A percentile compares a stretch with the other conserved stretches of the same genome.
These are phyloP conservation scores for Carex kokanica DNA, from an alignment of 176 grass and related monocot genomes.

Conservation along the genomic window DNA sequence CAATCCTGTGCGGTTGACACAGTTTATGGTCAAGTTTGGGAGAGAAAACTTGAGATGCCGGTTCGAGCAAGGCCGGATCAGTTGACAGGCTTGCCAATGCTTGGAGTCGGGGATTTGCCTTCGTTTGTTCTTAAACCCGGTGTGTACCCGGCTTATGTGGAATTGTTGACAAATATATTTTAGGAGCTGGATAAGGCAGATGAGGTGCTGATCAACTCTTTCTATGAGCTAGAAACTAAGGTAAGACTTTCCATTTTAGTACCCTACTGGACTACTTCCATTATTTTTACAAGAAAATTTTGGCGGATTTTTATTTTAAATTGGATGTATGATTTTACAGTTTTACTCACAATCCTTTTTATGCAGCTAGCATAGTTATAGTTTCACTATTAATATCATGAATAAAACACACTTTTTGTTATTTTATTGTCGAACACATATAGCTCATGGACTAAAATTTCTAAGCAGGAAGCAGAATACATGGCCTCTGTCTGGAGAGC, in stretches of 20 bases:
- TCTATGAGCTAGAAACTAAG: slow-evolving; percentile 69
- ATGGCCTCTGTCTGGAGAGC: not conserved
- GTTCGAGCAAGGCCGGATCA: not conserved
- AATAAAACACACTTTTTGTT: not conserved
- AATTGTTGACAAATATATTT: slow-evolving; percentile 53
- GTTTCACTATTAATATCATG: not conserved
- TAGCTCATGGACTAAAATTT: not conserved
- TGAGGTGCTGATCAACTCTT: slow-evolving; percentile 65
- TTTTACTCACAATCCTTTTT: no score
- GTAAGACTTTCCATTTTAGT: slow-evolving; percentile 16
- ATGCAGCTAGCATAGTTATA: no score
- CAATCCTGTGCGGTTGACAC: slow-evolving; percentile 60
- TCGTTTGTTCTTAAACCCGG: slow-evolving; percentile 37
- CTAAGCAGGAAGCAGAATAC: not conserved
- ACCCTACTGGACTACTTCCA: not conserved
- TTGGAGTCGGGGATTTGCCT: slow-evolving; percentile 35
- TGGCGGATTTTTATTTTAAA: not conserved
- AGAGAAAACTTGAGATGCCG: slow-evolving; percentile 31
- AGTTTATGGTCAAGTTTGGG: slow-evolving; percentile 42
- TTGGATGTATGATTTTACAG: slow-evolving; percentile 26
- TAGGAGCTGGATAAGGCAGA: slow-evolving; percentile 39
- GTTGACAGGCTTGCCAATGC: slow-evolving; percentile 21
- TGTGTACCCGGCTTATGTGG: slow-evolving; percentile 33
- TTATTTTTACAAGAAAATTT: not conserved
- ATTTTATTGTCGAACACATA: not conserved